phyloP scores from a whole-genome alignment of 1,284 basidiomycete species.

The Malassezia vespertilionis region DNA sequence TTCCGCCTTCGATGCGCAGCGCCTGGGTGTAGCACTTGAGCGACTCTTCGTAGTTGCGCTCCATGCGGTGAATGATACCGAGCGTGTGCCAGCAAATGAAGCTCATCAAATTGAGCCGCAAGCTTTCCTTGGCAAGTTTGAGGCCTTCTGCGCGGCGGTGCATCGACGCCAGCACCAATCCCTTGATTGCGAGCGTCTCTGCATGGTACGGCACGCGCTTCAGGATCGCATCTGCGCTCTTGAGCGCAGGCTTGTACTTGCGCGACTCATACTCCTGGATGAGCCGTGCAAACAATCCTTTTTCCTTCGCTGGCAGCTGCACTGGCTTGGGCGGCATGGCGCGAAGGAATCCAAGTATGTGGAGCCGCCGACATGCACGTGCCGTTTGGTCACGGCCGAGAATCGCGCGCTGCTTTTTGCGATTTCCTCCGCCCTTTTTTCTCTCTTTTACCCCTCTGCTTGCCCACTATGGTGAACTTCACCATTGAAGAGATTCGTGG shows the following conservation, averaged over 20 bases:
- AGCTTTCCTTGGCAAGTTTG: slow-evolving; percentile 68
- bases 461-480: slow-evolving; percentile 41
- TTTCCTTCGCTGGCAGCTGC: slow-evolving; percentile 68
- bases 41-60: slow-evolving; percentile 76
- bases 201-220: slow-evolving; percentile 94
- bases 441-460: slow-evolving; percentile 10
- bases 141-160: slow-evolving; percentile 55
- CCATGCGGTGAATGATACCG: slow-evolving; percentile 56
- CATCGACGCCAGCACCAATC: slow-evolving; percentile 36
- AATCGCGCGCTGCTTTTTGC: slow-evolving; percentile 12
- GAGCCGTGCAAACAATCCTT: slow-evolving; percentile 73
- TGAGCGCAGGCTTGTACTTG: slow-evolving; percentile 79
- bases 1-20: slow-evolving; percentile 74
- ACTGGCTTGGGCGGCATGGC: slow-evolving; percentile 33
- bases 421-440: slow-evolving; percentile 2
- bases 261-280: slow-evolving; percentile 69
- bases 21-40: slow-evolving; percentile 70
- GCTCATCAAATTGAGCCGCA: slow-evolving; percentile 74
- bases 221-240: slow-evolving; percentile 84
- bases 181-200: slow-evolving; percentile 46
- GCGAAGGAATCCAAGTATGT: too few species aligned
- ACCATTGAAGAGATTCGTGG: slow-evolving; percentile 63
- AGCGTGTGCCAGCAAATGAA: slow-evolving; percentile 99
- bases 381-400: too few species aligned
- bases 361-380: too few species aligned